Percentiles rank a stretch among this genome's conserved stretches.
phyloP scores from a whole-genome alignment of 2,329 filamentous ascomycete species.

The Aspergillus sp. region DNA sequence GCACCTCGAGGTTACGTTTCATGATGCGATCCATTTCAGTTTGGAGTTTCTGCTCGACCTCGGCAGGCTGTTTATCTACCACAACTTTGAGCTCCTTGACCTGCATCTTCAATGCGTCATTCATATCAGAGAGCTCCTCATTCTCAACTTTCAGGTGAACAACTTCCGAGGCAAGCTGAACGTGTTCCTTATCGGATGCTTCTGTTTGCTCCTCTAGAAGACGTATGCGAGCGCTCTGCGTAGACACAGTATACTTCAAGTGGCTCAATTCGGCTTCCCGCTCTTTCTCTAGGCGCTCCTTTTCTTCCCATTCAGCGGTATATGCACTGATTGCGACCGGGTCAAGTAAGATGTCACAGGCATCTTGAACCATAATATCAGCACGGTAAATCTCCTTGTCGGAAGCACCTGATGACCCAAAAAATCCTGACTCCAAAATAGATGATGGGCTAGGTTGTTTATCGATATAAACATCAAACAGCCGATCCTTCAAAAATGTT shows the following conservation, averaged over 20 bases:
- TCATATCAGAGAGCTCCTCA: slow-evolving; percentile 82
- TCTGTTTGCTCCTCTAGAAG: slow-evolving; percentile 84
- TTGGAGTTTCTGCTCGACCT: slow-evolving; percentile 79
- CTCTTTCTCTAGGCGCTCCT: slow-evolving; percentile 76
- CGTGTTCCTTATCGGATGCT: slow-evolving; percentile 85
- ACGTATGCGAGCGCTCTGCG: slow-evolving; percentile 73
- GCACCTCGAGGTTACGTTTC: slow-evolving; percentile 87
- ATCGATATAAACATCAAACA: slow-evolving; percentile 98
- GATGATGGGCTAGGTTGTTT: slow-evolving; percentile 88
- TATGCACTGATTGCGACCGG: slow-evolving; percentile 80
- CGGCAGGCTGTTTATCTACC: slow-evolving; percentile 83
- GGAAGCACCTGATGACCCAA: slow-evolving; percentile 81
- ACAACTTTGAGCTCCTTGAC: slow-evolving; percentile 81
- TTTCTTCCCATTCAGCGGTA: slow-evolving; percentile 87
- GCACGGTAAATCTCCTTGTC: slow-evolving; percentile 97
- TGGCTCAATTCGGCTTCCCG: slow-evolving; percentile 77
- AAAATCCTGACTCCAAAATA: slow-evolving; percentile 94
- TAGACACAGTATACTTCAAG: slow-evolving; percentile 65
- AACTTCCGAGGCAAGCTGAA: slow-evolving; percentile 84
- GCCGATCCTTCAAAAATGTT: slow-evolving; percentile 84
- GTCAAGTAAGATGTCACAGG: slow-evolving; percentile 82
- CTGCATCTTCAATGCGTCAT: slow-evolving; percentile 82
- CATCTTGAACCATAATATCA: slow-evolving; percentile 89
- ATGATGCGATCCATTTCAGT: slow-evolving; percentile 88
- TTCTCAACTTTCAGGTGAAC: slow-evolving; percentile 93